These are phyloP conservation scores for Zymoseptoria ardabiliae DNA, from an alignment of 2,329 filamentous ascomycete genomes.

Conservation along the genomic window DNA sequence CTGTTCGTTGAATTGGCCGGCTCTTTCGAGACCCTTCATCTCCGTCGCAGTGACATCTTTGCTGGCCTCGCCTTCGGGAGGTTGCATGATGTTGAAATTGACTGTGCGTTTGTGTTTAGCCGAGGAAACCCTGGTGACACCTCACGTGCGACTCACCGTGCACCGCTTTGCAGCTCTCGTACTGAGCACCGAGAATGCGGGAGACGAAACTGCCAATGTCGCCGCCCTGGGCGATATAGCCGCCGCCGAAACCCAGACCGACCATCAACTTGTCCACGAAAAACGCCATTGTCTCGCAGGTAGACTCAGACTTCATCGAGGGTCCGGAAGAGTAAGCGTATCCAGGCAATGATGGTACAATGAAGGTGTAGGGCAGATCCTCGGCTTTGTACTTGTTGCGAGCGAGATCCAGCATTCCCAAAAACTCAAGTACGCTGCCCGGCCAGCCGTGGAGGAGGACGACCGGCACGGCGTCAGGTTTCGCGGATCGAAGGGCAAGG, in stretches of 20 bases:
- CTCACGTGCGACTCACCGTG: background rate
- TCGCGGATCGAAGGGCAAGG: constrained; percentile 3
- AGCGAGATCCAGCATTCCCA: constrained; percentile 20
- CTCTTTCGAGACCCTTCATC: constrained; percentile 30
- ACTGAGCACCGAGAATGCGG: constrained; percentile 26
- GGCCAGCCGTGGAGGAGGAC: constrained; percentile 31
- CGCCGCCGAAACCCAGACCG: constrained; percentile 41
- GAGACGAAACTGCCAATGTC: constrained; percentile 43
- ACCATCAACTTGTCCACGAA: constrained; percentile 44
- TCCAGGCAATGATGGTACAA: constrained; percentile 46
- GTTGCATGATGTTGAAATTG: constrained; percentile 7
- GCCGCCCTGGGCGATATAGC: constrained; percentile 48
- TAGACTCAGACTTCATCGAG: constrained; percentile 38
- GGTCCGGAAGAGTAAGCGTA: constrained; percentile 42
- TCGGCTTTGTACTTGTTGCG: constrained; percentile 39
- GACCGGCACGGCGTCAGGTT: constrained; percentile 35
- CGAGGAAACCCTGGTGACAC: too few species aligned
- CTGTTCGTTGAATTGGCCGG: constrained; percentile 30
- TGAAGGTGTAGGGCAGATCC: constrained; percentile 47
- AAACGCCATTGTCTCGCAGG: constrained; percentile 30
- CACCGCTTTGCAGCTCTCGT: constrained; percentile 3
- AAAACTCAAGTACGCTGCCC: constrained; percentile 27
- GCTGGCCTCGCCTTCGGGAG: constrained; percentile 13
- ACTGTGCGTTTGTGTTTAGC: background rate
- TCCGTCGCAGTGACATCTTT: constrained; percentile 27